These are phyloP conservation scores for Suillus bovinus DNA, from an alignment of 768 basidiomycete species.

Conservation along the genomic window DNA sequence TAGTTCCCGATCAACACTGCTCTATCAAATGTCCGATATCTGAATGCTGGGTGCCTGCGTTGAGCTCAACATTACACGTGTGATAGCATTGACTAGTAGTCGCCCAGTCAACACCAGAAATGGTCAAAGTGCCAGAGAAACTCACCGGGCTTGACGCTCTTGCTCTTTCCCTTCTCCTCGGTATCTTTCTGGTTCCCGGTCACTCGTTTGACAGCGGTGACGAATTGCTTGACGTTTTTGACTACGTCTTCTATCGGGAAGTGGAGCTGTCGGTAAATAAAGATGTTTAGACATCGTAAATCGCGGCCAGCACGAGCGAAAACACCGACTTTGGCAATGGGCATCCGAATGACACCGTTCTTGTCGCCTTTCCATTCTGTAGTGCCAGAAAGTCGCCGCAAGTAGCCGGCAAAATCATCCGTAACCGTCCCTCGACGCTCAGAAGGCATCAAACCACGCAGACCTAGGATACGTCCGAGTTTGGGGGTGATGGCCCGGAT, in stretches of 20 bases:
- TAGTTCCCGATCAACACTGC: conserved; percentile 7
- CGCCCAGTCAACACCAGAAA: conserved; percentile 4
- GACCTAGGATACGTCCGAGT: conserved; percentile 80
- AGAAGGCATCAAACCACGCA: conserved; percentile 93
- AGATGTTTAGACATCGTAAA: conserved; percentile 6
- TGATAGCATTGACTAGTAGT: conserved; percentile 66
- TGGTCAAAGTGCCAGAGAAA: conserved; percentile 3
- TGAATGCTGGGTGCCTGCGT: conserved; percentile 88
- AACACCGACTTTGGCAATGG: conserved; percentile 69
- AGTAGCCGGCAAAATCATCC: conserved; percentile 81
- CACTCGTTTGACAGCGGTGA: conserved; percentile 70
- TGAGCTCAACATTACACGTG: conserved; percentile 82
- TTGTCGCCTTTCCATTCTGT: conserved; percentile 95
- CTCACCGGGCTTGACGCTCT: conserved; percentile 48
- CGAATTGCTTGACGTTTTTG: conserved; percentile 76
- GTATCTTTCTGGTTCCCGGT: conserved; percentile 67
- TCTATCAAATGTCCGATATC: conserved; percentile 67
- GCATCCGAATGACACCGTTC: conserved; percentile 77
- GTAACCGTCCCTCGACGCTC: conserved; percentile 93
- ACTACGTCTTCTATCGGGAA: conserved; percentile 77
- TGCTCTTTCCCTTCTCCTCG: conserved; percentile 36
- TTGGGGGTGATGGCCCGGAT: conserved; percentile 76
- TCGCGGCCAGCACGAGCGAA: not conserved
- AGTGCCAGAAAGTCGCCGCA: conserved; percentile 75
- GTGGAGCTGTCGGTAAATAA: conserved; percentile 50